These are phyloP conservation scores for Plasmodium blacklocki DNA, from an alignment of 169 alveolate genomes.

Conservation along the genomic window DNA sequence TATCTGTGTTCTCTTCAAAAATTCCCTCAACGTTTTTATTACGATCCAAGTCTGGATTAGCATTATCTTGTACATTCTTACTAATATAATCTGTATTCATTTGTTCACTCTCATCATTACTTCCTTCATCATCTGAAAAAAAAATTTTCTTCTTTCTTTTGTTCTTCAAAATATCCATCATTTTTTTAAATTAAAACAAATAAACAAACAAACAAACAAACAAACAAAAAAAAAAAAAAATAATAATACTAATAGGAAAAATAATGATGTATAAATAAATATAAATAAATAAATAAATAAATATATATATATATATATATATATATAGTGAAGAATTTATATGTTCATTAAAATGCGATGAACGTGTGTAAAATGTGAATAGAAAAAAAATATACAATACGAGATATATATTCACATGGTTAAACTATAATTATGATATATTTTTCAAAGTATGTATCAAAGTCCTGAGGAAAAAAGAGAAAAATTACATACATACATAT, in stretches of 20 bases:
- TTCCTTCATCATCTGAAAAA: constrained; percentile 17
- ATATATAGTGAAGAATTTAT: no score
- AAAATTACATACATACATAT: no score
- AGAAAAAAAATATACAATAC: no score
- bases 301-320: no score
- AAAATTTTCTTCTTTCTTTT: constrained; percentile 15
- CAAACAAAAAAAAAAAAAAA: not conserved
- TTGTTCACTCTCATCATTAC: constrained; percentile 12
- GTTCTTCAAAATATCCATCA: constrained; percentile 30
- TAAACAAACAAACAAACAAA: no score
- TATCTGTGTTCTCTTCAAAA: not conserved
- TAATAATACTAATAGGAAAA: not conserved
- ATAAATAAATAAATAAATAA: not conserved
- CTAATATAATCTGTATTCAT: not conserved
- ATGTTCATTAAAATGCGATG: no score
- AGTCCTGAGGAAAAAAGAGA: no score
- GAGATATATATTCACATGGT: no score
- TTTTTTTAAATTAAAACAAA: not conserved
- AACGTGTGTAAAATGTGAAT: no score
- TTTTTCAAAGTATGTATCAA: no score
- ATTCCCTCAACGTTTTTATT: not conserved
- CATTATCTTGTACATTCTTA: not conserved
- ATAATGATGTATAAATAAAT: not conserved
- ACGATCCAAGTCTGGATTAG: not conserved
- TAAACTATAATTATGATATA: no score